Percentiles rank a stretch among this genome's conserved stretches.
phyloP scores from a whole-genome alignment of 208 protist genomes.

The Trypanosoma brucei region DNA sequence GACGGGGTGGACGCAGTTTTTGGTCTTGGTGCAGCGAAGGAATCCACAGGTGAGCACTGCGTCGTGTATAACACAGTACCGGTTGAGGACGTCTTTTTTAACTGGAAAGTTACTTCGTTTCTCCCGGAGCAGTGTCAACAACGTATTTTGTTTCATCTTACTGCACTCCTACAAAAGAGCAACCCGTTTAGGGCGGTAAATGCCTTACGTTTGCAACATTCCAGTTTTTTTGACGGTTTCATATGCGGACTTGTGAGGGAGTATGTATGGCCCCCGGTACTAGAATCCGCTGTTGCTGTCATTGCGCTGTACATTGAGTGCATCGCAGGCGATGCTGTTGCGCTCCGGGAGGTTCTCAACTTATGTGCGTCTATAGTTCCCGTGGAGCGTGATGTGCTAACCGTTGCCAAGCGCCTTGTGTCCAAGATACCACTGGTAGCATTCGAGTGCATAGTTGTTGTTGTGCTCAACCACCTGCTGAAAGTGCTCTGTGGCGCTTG shows the following conservation, averaged over 20 bases:
- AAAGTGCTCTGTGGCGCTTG: constrained; percentile 38
- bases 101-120: constrained; percentile 42
- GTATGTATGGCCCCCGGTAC: constrained; percentile 26
- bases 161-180: constrained; percentile 24
- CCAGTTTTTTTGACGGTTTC: constrained; percentile 64
- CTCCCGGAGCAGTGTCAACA: constrained; percentile 26
- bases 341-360: constrained; percentile 37
- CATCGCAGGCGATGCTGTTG: constrained; percentile 19
- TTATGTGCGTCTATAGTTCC: constrained; percentile 40
- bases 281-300: constrained; percentile 29
- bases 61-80: constrained; percentile 24
- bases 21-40: not conserved
- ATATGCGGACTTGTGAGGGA: constrained; percentile 56
- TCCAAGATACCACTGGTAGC: constrained; percentile 34
- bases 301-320: constrained; percentile 28
- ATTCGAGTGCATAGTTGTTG: constrained; percentile 32
- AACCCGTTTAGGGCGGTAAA: constrained; percentile 48
- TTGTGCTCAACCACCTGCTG: constrained; percentile 51
- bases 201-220: constrained; percentile 33
- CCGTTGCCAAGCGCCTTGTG: constrained; percentile 24
- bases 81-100: constrained; percentile 53
- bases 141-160: constrained; percentile 23
- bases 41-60: not conserved
- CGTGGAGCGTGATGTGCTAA: constrained; percentile 8
- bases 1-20: not conserved